Base-by-base conservation (phyloP, 352 stramenopile species). In the Globisporangium cylindrosporum region DNA sequence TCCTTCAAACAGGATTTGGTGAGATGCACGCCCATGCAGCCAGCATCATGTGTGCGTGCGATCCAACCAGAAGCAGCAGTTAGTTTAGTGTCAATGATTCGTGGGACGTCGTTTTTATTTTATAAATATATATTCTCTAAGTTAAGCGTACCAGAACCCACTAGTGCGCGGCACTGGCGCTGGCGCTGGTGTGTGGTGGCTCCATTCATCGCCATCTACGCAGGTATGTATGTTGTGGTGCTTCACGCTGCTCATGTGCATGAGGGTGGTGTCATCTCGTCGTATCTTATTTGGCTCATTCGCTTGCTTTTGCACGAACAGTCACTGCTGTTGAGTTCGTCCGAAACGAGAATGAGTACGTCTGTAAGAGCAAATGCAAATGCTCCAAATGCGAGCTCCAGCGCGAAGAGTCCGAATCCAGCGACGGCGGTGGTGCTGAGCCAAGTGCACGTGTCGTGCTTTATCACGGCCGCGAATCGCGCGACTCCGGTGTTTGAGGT, bases 401-500 rank as follows among this genome's bases (percentile, higher is more conserved):
- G 43, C 15, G 29, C 57, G n/a, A 27, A 38, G 43, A 69, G 57
- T 62, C 43, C 22, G 18, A 53, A 32, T 24, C 59, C 67, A 22
- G 36, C 61, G 8, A 49, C 20, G 4, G 58, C 49, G 4, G 65
- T 82, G 27, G 65, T 74, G 25, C 66, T 85, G 22, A 78, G 72
- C 27, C 73, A 75, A 12, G 78, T 90, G 56, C 81, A 91, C 55
- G 75, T 91, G 6, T 89, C 82, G 41, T 91, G 82, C 73, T 91
- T 86, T 62, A 74, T 91, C 64, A 91, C 78, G n/a, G 80, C 78
- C 49, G 82, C 82, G 24, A 93, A 90, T 67, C 81, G 81, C 20
- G 83, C 81, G 6, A 80, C 79, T 0, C 80, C 85, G 0, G 75
- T 91, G 49, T 89, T 91, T 59, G 79, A 91, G 55, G 73, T 90